Evolutionary conservation across 2,329 filamentous ascomycete genomes (phyloP), one percentile per base, ranked within the genome.

Genomic region (Apiospora koreana): DNA sequence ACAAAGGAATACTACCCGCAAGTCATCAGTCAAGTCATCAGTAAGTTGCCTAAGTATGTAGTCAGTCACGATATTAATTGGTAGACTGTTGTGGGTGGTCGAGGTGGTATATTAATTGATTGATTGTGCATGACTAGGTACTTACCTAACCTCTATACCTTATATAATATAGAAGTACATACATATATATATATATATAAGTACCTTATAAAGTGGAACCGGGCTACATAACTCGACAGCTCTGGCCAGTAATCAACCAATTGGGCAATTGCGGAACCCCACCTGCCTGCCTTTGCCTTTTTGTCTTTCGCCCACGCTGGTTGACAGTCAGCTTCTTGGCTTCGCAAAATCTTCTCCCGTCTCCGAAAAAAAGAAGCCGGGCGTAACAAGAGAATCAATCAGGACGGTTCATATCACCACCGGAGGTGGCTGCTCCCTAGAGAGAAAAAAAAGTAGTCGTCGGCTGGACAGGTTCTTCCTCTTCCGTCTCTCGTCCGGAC

Each of bases 381-480:
- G 58, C 31, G 54, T 62, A 38, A 62, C 54, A 28, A 21, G 31
- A 62, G 54, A 38, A 23, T 38, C 54, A 62, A 62, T 23, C 54
- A 62, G 54, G 35, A 62, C 54, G 54, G 54, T 8, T n/a, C 21
- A 31, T 62, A 62, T 62, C 54, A 62, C 54, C 54, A 62, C 54
- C 54, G 54, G 54, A 62, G 54, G 31, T 62, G 54, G 54, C 54
- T 62, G 21, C 28, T 62, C 54, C 50, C 54, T 23, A 62, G n/a
- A 62, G 48, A 65, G 28, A 28, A 65, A 67, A 67, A 70, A 66
- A 72, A 46, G 70, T 18, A 68, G 43, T 67, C 69, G 68, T 77
- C 75, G 75, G 75, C 75, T 70, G 35, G 74, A 73, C 71, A 71
- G 67, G 75, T 77, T 77, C 75, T 77, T 77, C 75, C 75, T 75